Percentiles rank a stretch among this genome's conserved stretches.
phyloP scores from a whole-genome alignment of 352 stramenopile species.

The Globisporangium iwayamae region DNA sequence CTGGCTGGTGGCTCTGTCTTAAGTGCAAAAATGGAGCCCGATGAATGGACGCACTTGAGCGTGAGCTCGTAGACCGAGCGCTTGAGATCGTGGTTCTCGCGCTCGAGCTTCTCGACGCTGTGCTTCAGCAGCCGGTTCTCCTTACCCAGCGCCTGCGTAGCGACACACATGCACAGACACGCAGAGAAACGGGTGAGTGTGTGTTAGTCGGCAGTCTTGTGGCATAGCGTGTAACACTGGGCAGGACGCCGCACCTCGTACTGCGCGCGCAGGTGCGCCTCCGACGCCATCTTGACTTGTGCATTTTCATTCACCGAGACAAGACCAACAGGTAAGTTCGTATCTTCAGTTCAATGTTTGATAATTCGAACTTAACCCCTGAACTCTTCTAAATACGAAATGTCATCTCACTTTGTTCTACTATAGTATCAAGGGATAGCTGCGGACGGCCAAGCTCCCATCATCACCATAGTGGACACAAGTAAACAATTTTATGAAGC shows the following conservation, averaged over 20 bases:
- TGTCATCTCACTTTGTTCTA: no score
- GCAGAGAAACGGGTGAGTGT: neutral
- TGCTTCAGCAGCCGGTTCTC: constrained; percentile 85
- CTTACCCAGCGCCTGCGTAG: constrained; percentile 58
- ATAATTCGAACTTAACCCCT: no score
- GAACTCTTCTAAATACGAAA: no score
- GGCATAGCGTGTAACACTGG: no score
- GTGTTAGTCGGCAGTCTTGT: no score
- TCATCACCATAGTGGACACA: no score
- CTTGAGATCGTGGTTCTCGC: constrained; percentile 89
- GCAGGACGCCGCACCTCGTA: constrained; percentile 54
- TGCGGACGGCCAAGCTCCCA: no score
- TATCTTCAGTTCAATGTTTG: no score
- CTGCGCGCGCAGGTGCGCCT: constrained; percentile 76
- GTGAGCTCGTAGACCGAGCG: constrained; percentile 89
- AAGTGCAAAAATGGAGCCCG: no score
- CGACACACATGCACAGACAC: neutral
- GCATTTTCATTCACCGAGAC: neutral
- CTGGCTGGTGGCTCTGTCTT: no score
- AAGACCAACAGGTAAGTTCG: neutral
- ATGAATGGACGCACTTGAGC: constrained; percentile 53
- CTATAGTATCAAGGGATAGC: no score
- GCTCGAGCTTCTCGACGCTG: constrained; percentile 79
- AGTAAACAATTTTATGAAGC: no score
- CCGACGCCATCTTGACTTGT: constrained; percentile 57